Conservation (phyloP, 2,329 filamentous ascomycete genomes). For the Fusarium odoratissimum region DNA sequence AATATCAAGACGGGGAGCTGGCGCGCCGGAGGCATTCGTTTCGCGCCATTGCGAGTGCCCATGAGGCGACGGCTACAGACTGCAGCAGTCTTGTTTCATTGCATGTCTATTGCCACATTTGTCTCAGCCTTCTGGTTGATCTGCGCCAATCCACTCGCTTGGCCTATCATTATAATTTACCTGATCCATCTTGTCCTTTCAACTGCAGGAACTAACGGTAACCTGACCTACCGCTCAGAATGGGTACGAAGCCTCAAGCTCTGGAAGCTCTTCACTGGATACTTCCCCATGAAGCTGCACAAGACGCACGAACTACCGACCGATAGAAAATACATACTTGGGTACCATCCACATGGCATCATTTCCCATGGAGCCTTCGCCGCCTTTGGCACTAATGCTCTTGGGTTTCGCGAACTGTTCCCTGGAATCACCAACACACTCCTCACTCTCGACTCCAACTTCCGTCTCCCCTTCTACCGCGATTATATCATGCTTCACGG, state of each 20-base stretch:
- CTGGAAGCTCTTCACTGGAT: slow-evolving; percentile 91
- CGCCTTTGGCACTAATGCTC: slow-evolving; percentile 88
- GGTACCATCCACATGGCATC: slow-evolving; percentile 97
- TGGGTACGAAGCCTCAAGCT: slow-evolving; percentile 78
- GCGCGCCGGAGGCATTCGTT: slow-evolving; percentile 72
- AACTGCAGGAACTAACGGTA: slow-evolving; percentile 79
- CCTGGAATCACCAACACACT: slow-evolving; percentile 95
- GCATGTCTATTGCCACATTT: slow-evolving; percentile 74
- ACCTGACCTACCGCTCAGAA: slow-evolving; percentile 78
- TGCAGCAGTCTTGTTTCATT: slow-evolving; percentile 80
- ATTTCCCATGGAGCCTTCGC: slow-evolving; percentile 96
- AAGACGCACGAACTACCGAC: slow-evolving; percentile 83
- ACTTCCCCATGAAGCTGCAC: slow-evolving; percentile 91
- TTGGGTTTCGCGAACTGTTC: slow-evolving; percentile 88
- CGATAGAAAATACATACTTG: slow-evolving; percentile 93
- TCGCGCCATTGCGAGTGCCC: slow-evolving; percentile 83
- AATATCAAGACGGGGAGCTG: slow-evolving; percentile 48
- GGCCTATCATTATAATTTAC: slow-evolving; percentile 83
- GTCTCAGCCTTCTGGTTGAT: slow-evolving; percentile 89
- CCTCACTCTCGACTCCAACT: slow-evolving; percentile 94
- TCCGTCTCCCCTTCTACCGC: slow-evolving; percentile 91
- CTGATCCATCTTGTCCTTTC: slow-evolving; percentile 86
- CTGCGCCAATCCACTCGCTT: slow-evolving; percentile 90
- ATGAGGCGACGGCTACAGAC: slow-evolving; percentile 80
- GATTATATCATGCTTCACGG: slow-evolving; percentile 95